phyloP scores from a whole-genome alignment of 495 filamentous ascomycete genomes.

The Choiromyces venosus region DNA sequence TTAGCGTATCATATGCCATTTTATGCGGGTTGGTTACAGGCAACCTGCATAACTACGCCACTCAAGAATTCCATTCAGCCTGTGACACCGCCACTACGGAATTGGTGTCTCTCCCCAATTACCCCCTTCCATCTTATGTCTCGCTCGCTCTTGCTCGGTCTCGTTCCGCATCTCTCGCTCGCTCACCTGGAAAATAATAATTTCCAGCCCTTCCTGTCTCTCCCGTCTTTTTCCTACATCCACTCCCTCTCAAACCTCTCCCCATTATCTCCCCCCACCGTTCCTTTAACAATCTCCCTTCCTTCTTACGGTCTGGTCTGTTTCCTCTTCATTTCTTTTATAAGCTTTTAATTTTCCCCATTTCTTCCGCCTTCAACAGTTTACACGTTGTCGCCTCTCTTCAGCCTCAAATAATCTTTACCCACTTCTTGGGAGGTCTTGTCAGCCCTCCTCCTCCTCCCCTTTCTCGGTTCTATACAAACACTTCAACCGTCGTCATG shows the following conservation, averaged over 20 bases:
- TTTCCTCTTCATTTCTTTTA: background rate
- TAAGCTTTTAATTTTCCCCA: background rate
- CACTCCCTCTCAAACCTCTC: background rate
- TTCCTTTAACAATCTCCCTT: background rate
- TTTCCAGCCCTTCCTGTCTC: slow-evolving; percentile 1
- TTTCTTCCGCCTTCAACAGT: background rate
- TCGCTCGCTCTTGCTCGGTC: background rate
- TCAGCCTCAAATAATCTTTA: slow-evolving; percentile 26
- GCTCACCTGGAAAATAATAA: background rate
- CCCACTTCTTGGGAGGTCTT: background rate
- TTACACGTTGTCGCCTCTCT: background rate
- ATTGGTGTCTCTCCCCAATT: background rate
- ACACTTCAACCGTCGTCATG: slow-evolving; percentile 47
- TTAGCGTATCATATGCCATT: background rate
- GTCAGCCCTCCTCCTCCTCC: background rate
- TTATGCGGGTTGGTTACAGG: background rate
- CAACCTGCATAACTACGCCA: background rate
- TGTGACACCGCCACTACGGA: background rate
- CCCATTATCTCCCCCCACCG: background rate
- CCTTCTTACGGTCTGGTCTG: background rate
- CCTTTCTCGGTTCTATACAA: background rate
- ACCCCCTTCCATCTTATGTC: slow-evolving; percentile 14
- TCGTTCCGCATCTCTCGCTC: slow-evolving; percentile 5
- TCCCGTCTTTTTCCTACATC: background rate
- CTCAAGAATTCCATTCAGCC: background rate